phyloP scores from a whole-genome alignment of 2,329 filamentous ascomycete species.

The Fusarium zealandicum region DNA sequence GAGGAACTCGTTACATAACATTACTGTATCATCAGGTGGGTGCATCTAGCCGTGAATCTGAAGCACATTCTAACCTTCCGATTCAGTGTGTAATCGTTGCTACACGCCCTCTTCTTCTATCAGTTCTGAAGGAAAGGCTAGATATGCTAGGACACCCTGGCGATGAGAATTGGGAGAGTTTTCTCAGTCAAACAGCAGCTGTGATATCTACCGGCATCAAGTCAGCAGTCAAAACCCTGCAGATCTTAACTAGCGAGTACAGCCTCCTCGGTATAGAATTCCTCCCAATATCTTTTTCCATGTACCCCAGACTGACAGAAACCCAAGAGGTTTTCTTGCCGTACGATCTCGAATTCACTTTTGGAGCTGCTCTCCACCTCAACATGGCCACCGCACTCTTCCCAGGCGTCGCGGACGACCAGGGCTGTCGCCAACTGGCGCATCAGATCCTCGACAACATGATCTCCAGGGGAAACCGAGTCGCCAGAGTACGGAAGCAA shows the following conservation, averaged over 20 bases:
- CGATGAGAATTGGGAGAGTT: slow-evolving; percentile 43
- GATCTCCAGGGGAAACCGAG: slow-evolving; percentile 44
- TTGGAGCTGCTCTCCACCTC: slow-evolving; percentile 46
- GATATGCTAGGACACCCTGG: slow-evolving; percentile 38
- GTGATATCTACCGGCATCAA: slow-evolving; percentile 52
- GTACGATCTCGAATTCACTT: slow-evolving; percentile 50
- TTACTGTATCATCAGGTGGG: slow-evolving; percentile 50
- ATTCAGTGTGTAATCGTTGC: slow-evolving; percentile 49
- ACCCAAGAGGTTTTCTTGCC: slow-evolving; percentile 42
- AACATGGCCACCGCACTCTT: slow-evolving; percentile 49
- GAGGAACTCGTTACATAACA: slow-evolving; percentile 48
- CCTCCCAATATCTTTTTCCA: neutral
- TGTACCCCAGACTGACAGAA: slow-evolving; percentile 37
- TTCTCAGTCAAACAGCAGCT: slow-evolving; percentile 45
- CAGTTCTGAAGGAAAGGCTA: slow-evolving; percentile 48
- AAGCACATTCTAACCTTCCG: neutral
- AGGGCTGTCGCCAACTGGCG: slow-evolving; percentile 31
- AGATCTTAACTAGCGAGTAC: slow-evolving; percentile 48
- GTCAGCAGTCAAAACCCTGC: slow-evolving; percentile 49
- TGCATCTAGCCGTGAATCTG: neutral
- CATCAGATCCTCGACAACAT: slow-evolving; percentile 46
- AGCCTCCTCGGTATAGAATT: slow-evolving; percentile 44
- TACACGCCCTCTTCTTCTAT: slow-evolving; percentile 49
- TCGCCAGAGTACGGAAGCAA: slow-evolving; percentile 44
- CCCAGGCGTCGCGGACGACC: slow-evolving; percentile 40